phyloP scores from a whole-genome alignment of 345 rosid genomes.

The Boechera stricta region DNA sequence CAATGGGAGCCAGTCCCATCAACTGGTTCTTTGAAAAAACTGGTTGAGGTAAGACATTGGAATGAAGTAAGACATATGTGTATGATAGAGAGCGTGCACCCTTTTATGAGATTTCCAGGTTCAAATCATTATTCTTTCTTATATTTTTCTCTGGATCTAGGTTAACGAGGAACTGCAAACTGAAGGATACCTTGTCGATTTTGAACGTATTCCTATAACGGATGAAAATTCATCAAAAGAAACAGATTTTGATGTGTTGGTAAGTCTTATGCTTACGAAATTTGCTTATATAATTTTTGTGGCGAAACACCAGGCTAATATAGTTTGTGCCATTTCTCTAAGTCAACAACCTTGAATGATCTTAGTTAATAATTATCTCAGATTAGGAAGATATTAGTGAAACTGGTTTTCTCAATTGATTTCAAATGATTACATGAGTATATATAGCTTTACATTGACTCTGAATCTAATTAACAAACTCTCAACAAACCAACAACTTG shows the following conservation, averaged over 20 bases:
- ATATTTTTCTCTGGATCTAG: conserved; percentile 45
- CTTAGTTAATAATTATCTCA: conserved; percentile 40
- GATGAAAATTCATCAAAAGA: conserved; percentile 98
- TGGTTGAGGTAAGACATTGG: conserved; percentile 65
- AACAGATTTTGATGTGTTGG: conserved; percentile 84
- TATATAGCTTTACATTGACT: no score
- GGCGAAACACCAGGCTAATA: no score
- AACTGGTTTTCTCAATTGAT: no score
- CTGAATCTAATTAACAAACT: no score
- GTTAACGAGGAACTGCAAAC: conserved; percentile 84
- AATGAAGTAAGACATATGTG: not conserved
- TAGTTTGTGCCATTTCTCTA: not conserved
- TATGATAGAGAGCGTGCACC: not conserved
- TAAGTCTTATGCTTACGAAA: conserved; percentile 48
- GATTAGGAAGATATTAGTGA: conserved; percentile 57
- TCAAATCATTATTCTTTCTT: conserved; percentile 24
- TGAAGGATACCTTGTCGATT: conserved; percentile 86
- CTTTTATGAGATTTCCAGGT: conserved; percentile 30
- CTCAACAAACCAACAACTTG: no score
- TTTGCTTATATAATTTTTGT: no score
- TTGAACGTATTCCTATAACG: conserved; percentile 94
- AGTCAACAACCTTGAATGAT: no score
- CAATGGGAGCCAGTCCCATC: conserved; percentile 92
- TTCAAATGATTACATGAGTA: no score
- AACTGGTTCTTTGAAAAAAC: conserved; percentile 84